Conservation (phyloP, 2,329 filamentous ascomycete species). For the Talaromyces pinophilus region DNA sequence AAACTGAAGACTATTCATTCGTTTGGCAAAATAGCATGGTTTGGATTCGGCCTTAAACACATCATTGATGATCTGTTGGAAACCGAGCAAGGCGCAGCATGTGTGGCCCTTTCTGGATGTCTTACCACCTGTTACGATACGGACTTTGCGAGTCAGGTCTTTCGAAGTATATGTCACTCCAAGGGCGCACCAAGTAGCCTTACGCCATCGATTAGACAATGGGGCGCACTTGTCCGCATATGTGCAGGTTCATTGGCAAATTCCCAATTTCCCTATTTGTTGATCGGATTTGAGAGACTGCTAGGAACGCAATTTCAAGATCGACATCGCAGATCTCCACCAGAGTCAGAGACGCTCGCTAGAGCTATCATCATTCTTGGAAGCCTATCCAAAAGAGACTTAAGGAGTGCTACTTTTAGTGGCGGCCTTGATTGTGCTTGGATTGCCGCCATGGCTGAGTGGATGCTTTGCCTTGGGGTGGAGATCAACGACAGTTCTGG, state of each 20-base stretch:
- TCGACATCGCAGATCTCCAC: background rate
- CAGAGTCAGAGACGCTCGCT: background rate
- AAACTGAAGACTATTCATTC: background rate
- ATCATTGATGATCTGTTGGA: background rate
- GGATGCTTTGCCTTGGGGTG: background rate
- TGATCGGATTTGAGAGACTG: background rate
- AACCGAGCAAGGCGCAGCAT: background rate
- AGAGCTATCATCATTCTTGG: background rate
- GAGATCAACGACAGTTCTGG: background rate
- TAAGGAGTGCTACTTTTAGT: background rate
- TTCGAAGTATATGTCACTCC: background rate
- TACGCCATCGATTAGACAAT: background rate
- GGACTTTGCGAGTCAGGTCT: background rate
- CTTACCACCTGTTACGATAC: background rate
- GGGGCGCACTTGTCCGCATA: background rate
- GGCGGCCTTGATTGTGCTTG: background rate
- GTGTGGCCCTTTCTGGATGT: background rate
- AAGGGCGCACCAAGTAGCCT: background rate
- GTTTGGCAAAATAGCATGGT: background rate
- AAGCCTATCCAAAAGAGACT: background rate
- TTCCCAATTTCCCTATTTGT: background rate
- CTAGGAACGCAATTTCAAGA: background rate
- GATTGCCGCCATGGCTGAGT: background rate
- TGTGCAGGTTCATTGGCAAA: background rate
- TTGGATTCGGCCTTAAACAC: background rate